Evolutionary conservation across 495 filamentous ascomycete species (phyloP), one percentile per base, ranked within the genome.

Genomic region (Penicillium coprophilum): DNA sequence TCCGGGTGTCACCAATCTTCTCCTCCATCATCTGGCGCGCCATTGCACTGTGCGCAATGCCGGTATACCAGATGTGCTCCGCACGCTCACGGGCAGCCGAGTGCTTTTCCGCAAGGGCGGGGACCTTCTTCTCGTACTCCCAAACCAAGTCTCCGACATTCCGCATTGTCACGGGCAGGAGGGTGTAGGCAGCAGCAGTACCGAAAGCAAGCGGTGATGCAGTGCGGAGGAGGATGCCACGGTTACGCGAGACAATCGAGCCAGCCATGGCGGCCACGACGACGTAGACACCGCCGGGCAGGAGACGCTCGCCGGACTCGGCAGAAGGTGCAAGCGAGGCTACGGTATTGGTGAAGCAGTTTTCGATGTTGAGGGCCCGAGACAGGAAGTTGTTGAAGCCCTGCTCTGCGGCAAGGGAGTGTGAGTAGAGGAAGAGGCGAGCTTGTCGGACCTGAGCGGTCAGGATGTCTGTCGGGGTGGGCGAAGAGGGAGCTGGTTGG

Each of bases 211-310:
- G 65, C 17, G 90, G 94, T 5, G 88, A 79, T 13, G 83, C 73
- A 36, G 83, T 82, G 41, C 93, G 83, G 24, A 97, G 77, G 55
- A 96, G 68, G 40, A 96, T 77, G 61, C 88, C 90, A 41, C 93
- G 84, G 77, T 95, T 94, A 49, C 94, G 83, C 43, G 88, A 81
- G 28, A 96, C 75, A 66, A 98, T 97, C 61, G 84, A 88, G 59
- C 92, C 92, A 30, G 92, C 87, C 91, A 98, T 96, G 56, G 89
- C 85, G 11, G 91, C 83, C 3, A 98, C 91, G 13, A 96, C 83
- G 34, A 96, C 90, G 75, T 97, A 97, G 57, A 97, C 80, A 36
- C 84, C 71, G 6, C 92, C 91, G 24, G 94, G 94, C 67, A 96
- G 82, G 15, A 97, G 79, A 61, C 83, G 83, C 75, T 98, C 94